These are phyloP conservation scores for Boletus subparvulus DNA, from an alignment of 768 basidiomycete species.

Conservation along the genomic window DNA sequence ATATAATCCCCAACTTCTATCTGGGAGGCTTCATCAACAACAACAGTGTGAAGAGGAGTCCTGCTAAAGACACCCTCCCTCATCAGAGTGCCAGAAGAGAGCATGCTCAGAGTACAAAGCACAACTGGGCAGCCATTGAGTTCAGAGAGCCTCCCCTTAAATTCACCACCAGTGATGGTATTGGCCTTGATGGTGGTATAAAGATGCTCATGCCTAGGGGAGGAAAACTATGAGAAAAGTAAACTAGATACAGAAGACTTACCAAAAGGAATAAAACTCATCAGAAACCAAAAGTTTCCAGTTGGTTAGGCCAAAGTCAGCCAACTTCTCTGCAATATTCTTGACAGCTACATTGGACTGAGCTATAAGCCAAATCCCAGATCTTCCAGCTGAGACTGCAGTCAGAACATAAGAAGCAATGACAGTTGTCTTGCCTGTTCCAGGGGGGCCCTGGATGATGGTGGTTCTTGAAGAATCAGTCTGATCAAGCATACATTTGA, in stretches of 20 bases:
- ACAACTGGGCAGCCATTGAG: constrained; percentile 52
- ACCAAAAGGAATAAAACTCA: constrained; percentile 71
- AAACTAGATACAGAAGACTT: constrained; percentile 18
- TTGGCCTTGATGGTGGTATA: constrained; percentile 51
- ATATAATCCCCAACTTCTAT: constrained; percentile 58
- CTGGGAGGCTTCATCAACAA: constrained; percentile 69
- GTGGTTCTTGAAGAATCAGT: constrained; percentile 37
- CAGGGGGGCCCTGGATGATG: constrained; percentile 53
- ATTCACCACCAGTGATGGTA: constrained; percentile 50
- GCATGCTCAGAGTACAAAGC: constrained; percentile 77
- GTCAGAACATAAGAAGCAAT: constrained; percentile 61
- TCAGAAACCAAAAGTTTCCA: constrained; percentile 73
- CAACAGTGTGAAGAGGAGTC: constrained; percentile 45
- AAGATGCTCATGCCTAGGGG: constrained; percentile 77
- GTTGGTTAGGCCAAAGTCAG: constrained; percentile 46
- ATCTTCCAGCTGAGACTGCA: constrained; percentile 38
- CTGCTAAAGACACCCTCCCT: constrained; percentile 19
- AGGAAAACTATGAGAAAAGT: constrained; percentile 1
- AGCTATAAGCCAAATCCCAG: constrained; percentile 77
- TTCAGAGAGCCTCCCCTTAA: constrained; percentile 31
- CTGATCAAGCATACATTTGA: constrained; percentile 39
- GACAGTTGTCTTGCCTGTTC: constrained; percentile 73
- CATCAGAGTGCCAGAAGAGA: constrained; percentile 43
- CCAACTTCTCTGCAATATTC: constrained; percentile 82
- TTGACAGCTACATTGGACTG: constrained; percentile 89